Evolutionary conservation across 2,329 filamentous ascomycete species (phyloP).

Genomic region (Didymella exigua): DNA sequence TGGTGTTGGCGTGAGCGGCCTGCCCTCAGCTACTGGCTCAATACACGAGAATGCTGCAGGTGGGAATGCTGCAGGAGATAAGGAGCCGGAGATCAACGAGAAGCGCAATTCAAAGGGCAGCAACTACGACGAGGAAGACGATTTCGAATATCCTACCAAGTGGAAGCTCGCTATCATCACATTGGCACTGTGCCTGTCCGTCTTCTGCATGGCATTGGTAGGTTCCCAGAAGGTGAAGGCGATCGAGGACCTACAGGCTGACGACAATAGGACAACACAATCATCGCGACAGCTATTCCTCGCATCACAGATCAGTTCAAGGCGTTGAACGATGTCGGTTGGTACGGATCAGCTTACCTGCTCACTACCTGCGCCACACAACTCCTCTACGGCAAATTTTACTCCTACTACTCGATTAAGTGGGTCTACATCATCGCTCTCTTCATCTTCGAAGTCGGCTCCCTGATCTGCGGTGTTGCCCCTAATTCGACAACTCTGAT

Average conservation of each 20-base stretch:
- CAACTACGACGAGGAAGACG: constrained; percentile 32
- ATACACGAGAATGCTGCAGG: constrained; percentile 22
- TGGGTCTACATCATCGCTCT: constrained; percentile 54
- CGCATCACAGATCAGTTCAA: constrained; percentile 57
- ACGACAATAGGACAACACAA: constrained; percentile 16
- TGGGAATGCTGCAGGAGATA: constrained; percentile 21
- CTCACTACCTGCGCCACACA: constrained; percentile 51
- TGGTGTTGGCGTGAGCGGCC: constrained; percentile 25
- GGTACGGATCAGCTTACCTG: constrained; percentile 53
- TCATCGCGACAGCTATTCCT: constrained; percentile 55
- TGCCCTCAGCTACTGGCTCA: constrained; percentile 32
- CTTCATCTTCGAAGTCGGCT: constrained; percentile 58
- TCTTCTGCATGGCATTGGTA: constrained; percentile 49
- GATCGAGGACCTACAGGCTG: not conserved
- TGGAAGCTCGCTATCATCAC: constrained; percentile 44
- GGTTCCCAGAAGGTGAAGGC: not conserved
- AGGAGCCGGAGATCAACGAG: constrained; percentile 10
- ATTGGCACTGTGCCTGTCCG: constrained; percentile 42
- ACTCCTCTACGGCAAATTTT: constrained; percentile 51
- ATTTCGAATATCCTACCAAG: constrained; percentile 44
- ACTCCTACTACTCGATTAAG: constrained; percentile 56
- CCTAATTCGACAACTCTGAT: constrained; percentile 58
- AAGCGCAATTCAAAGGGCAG: constrained; percentile 27
- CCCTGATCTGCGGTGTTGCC: constrained; percentile 58
- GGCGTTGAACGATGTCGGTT: constrained; percentile 53